Base-by-base conservation (phyloP, 1,284 basidiomycete genomes). In the Ustilago sp. region DNA sequence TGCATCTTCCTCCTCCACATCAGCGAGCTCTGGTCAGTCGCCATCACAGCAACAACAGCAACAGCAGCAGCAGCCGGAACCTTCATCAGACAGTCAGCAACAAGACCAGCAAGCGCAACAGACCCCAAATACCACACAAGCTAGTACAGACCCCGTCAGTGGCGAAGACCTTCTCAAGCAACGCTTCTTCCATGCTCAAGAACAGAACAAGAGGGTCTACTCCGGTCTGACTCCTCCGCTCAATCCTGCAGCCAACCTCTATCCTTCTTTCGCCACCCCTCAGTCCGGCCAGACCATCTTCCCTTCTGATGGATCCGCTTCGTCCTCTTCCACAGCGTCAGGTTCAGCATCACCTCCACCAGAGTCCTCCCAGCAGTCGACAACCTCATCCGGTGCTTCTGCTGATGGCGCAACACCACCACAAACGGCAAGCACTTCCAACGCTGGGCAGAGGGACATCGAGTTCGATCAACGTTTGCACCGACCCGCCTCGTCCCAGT, bases 171-270 rank as follows among this genome's bases (percentile, higher is more conserved):
- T 82, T 36, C 65, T 82, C 34, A 82, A 82, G 53, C 80, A 82
- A 59, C 70, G 80, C 3, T 82, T 82, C 65, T 68, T 77, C 43
- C 79, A 82, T 39, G 80, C 80, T 9, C 80, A 82, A 60, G 78
- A 77, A 48, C 76, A 78, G 57, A 74, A 74, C 60, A 77, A 77
- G 38, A 66, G 66, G n/a, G 74, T 68, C 45, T 62, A 57, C 35
- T 73, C 69, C 8, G 66, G 66, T 15, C 59, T 72, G 32, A 62
- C 70, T 15, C 58, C 78, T n/a, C 63, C 65, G 5, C 60, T 71
- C 6, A 63, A 63, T 31, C 43, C 60, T 8, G 65, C 57, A 31
- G 61, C 73, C n/a, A 70, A 67, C 23, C 63, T 68, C 23, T 67
- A 71, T 47, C 67, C 73, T 8, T 74, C 72, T 39, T 74, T 75